phyloP scores from a whole-genome alignment of 2,329 filamentous ascomycete species.

The Xylariales sp. region DNA sequence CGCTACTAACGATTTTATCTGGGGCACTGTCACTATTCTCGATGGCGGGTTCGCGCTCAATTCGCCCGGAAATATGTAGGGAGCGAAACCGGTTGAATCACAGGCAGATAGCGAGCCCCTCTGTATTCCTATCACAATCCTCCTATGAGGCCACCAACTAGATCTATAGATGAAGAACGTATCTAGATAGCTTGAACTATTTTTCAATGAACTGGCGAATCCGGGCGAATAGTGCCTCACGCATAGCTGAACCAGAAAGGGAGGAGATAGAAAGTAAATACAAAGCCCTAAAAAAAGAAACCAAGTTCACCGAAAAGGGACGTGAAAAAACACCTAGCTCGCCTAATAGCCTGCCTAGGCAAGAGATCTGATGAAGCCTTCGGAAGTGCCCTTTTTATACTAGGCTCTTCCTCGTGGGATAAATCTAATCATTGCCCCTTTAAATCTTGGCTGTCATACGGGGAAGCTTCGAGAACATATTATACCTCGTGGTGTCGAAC shows the following conservation, averaged over 20 bases:
- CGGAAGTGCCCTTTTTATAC: neutral
- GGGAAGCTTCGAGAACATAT: neutral
- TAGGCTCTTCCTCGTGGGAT: neutral
- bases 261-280: neutral
- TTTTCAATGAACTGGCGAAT: too few relatives aligned
- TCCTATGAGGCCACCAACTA: neutral
- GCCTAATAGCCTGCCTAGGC: neutral
- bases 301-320: too few relatives aligned
- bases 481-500: neutral
- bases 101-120: neutral
- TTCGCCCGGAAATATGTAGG: conserved; percentile 41
- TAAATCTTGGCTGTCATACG: neutral
- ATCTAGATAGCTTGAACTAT: neutral
- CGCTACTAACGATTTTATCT: conserved; percentile 47
- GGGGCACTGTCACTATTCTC: conserved; percentile 44
- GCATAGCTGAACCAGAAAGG: neutral
- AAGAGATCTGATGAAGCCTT: neutral
- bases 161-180: neutral
- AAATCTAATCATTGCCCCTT: neutral
- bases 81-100: neutral
- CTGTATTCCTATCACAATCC: neutral
- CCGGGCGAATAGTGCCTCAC: neutral
- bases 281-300: neutral
- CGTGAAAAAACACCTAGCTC: neutral
- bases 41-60: conserved; percentile 45